Evolutionary conservation across 441 rosid genomes (phyloP).

Genomic region (Capsella rubella): DNA sequence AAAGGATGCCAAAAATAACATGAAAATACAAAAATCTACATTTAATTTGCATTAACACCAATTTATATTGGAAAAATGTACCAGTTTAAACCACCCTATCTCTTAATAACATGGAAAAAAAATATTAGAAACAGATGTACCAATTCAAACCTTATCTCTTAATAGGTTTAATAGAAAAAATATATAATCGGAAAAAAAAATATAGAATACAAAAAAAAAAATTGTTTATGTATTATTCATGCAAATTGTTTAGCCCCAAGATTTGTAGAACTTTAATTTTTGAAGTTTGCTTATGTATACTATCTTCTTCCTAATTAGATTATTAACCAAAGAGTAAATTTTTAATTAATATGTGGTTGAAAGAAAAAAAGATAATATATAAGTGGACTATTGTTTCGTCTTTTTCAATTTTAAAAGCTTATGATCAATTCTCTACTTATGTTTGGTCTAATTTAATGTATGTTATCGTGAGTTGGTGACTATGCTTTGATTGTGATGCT

Average conservation of each 20-base stretch:
- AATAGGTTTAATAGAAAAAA: background rate
- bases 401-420: conserved; percentile 21
- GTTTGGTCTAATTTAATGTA: conserved; percentile 5
- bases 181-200: background rate
- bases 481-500: conserved; percentile 24
- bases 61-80: background rate
- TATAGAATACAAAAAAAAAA: too few relatives aligned
- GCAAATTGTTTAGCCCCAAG: too few relatives aligned
- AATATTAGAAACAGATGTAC: too few relatives aligned
- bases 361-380: background rate
- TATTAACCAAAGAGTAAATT: too few relatives aligned
- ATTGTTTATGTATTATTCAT: too few relatives aligned
- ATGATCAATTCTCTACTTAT: background rate
- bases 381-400: conserved; percentile 12
- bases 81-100: too few relatives aligned
- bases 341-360: too few relatives aligned
- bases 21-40: background rate
- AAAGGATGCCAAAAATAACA: conserved; percentile 7
- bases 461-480: conserved; percentile 25
- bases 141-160: background rate
- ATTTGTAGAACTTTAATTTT: too few relatives aligned
- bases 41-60: background rate
- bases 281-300: too few relatives aligned
- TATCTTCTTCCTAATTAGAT: too few relatives aligned
- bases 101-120: too few relatives aligned